Base-by-base conservation (phyloP, 2,329 filamentous ascomycete species). In the Tolypocladium album region DNA sequence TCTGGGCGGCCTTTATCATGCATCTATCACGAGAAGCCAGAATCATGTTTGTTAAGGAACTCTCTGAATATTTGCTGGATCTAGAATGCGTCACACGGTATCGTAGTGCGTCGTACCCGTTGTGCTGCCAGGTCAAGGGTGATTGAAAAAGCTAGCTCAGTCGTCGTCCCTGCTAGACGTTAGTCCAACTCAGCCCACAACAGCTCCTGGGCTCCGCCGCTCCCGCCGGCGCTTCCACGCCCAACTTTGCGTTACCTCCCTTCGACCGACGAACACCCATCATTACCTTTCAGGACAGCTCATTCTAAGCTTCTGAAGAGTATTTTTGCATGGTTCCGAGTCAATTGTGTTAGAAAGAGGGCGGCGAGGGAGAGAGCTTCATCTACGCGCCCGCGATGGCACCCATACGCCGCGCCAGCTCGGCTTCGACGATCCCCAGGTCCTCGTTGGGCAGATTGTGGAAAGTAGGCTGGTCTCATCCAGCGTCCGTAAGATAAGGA, bases 391-490 rank as follows among this genome's bases (percentile, higher is more conserved):
- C 39, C 52, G 57, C 43, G 57, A 72, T 72, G 70, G 66, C 70
- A 56, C 65, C 68, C 12, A 58, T 55, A 36, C 55, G 62, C n/a
- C 57, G 61, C 50, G 60, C 62, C 59, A 64, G 59, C 60, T 59
- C 60, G 59, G 59, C 62, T 58, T 61, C 27, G 63, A 64, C 36
- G 61, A 63, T 56, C 45, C 67, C 68, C 1, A 62, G 68, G 45
- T 68, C 68, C 13, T 67, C 67, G 11, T 27, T 81, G 31, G 68
- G 70, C 17, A 71, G 77, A 56, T 78, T 78, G 63, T 83, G 80
- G 79, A 76, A 73, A 69, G 81, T 80, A 69, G 59, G 67, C 9
- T 4, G 12, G 6, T 55, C 20, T 27, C n/a, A 38, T 2, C 27
- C 6, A 5, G 9, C 22, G 22, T 24, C 55, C 13, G 17, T 20